phyloP scores from a whole-genome alignment of 2,329 filamentous ascomycete genomes.

The Hyphodiscus sp. region DNA sequence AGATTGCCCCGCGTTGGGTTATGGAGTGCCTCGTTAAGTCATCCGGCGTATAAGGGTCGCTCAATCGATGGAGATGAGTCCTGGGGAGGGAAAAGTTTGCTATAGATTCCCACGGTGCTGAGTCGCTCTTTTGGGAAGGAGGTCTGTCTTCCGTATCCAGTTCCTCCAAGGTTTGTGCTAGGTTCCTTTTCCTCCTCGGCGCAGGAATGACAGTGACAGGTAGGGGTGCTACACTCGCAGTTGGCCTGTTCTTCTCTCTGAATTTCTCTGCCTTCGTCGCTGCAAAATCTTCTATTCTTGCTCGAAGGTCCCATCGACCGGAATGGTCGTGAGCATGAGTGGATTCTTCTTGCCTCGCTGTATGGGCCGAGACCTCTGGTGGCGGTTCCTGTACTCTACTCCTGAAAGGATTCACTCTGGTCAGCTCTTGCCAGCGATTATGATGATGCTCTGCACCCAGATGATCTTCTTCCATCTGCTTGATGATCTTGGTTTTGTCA shows the following conservation, averaged over 20 bases:
- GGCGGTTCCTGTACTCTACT: conserved; percentile 24
- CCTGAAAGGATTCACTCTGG: conserved; percentile 25
- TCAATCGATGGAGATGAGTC: conserved; percentile 11
- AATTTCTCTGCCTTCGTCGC: conserved; percentile 54
- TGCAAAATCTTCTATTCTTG: conserved; percentile 54
- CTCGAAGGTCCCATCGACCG: conserved; percentile 48
- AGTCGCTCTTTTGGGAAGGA: not conserved
- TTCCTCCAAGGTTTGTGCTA: conserved; percentile 52
- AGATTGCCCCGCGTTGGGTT: conserved; percentile 25
- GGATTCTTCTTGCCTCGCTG: conserved; percentile 12
- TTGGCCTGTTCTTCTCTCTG: conserved; percentile 48
- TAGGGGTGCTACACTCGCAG: conserved; percentile 47
- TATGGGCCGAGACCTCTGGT: conserved; percentile 27
- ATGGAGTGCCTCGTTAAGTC: conserved; percentile 18
- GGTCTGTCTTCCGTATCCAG: conserved; percentile 8
- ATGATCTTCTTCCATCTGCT: conserved; percentile 14
- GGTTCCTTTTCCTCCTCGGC: conserved; percentile 49
- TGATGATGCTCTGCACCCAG: not conserved
- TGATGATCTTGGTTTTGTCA: conserved; percentile 3
- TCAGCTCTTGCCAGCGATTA: conserved; percentile 18
- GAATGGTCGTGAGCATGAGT: conserved; percentile 14
- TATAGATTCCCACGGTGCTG: not conserved
- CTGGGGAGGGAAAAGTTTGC: not conserved
- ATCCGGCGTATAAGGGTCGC: conserved; percentile 25
- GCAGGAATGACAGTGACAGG: conserved; percentile 57